These are phyloP conservation scores for Neonectria neomacrospora DNA, from an alignment of 2,329 filamentous ascomycete species.

Conservation along the genomic window DNA sequence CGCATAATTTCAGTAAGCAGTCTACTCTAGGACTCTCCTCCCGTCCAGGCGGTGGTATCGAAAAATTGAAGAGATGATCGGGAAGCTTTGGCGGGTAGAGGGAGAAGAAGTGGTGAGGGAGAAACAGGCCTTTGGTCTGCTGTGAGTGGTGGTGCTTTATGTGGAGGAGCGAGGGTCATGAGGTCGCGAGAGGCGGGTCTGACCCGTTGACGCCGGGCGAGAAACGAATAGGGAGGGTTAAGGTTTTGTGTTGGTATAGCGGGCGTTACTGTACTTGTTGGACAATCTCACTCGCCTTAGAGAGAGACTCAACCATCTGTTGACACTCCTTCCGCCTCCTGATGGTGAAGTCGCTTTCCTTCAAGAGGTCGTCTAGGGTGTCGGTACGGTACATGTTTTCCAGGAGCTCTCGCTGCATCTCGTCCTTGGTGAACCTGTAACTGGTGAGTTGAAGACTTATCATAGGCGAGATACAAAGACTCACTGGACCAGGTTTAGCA, in stretches of 20 bases:
- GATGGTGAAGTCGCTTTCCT: slow-evolving; percentile 97
- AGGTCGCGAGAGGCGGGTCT: slow-evolving; percentile 26
- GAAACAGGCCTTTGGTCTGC: not conserved
- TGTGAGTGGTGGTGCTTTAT: slow-evolving; percentile 19
- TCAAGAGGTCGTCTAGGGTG: slow-evolving; percentile 91
- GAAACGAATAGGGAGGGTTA: slow-evolving; percentile 24
- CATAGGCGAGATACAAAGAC: slow-evolving; percentile 51
- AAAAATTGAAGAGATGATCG: slow-evolving; percentile 46
- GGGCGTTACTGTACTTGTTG: slow-evolving; percentile 73
- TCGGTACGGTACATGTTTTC: slow-evolving; percentile 97
- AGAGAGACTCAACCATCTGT: slow-evolving; percentile 97
- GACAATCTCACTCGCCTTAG: slow-evolving; percentile 94
- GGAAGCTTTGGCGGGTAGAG: slow-evolving; percentile 19
- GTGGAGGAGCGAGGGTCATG: slow-evolving; percentile 24
- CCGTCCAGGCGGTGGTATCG: slow-evolving; percentile 52
- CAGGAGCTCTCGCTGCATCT: slow-evolving; percentile 97
- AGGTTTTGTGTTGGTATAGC: slow-evolving; percentile 9
- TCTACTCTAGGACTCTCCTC: slow-evolving; percentile 49
- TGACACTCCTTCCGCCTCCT: slow-evolving; percentile 97
- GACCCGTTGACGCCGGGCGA: slow-evolving; percentile 26
- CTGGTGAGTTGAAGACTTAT: slow-evolving; percentile 29
- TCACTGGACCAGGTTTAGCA: slow-evolving; percentile 95
- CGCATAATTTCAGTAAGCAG: slow-evolving; percentile 45
- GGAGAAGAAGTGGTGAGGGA: slow-evolving; percentile 4
- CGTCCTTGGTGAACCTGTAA: slow-evolving; percentile 88